Evolutionary conservation across 1,284 basidiomycete genomes (phyloP), one percentile per base, ranked within the genome.

Genomic region (Cryptococcus floricola): DNA sequence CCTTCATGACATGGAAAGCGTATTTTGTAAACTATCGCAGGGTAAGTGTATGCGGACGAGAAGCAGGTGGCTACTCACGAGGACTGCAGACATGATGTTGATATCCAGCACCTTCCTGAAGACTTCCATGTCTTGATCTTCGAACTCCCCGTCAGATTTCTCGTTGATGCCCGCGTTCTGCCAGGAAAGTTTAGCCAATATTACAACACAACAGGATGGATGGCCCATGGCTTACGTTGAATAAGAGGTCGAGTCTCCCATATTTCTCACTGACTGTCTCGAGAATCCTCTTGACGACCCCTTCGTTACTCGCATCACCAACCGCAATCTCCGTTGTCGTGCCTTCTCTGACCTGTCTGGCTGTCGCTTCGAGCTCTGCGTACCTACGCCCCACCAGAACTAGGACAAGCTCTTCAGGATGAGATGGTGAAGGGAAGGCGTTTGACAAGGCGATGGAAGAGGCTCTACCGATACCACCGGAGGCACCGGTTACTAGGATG

Each of bases 1-100:
- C 66, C 69, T 88, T 90, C 83, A 91, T 91, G 10, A 84, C 73
- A 55, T 77, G 81, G 65, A 89, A 80, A 7, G 89, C 89, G 60
- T 88, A 84, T n/a, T 85, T 81, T 0, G 87, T 87, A 70, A 87
- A 89, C 68, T 69, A 39, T 4, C 10, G 18, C 31, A 34, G 6
- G 31, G 5, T 34, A 34, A 34, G 9, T 38, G 19, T 18, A 38
- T 18, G n/a, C n/a, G n/a, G 6, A 4, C 16, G 3, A 53, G 19
- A 10, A 43, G 37, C 16, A 31, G 25, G 8, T 37, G 2, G 16
- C 13, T 3, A 58, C 64, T 52, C 19, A 67, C 67, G 44, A 91
- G 77, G 67, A 90, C 89, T 0, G 86, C 79, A 1, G 83, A 88
- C 49, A 84, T 76, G 48, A 91, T 77, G 75, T 91, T 91, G 54